These are phyloP conservation scores for Aureobasidium leucospermi DNA, from an alignment of 2,329 filamentous ascomycete species.

Conservation along the genomic window DNA sequence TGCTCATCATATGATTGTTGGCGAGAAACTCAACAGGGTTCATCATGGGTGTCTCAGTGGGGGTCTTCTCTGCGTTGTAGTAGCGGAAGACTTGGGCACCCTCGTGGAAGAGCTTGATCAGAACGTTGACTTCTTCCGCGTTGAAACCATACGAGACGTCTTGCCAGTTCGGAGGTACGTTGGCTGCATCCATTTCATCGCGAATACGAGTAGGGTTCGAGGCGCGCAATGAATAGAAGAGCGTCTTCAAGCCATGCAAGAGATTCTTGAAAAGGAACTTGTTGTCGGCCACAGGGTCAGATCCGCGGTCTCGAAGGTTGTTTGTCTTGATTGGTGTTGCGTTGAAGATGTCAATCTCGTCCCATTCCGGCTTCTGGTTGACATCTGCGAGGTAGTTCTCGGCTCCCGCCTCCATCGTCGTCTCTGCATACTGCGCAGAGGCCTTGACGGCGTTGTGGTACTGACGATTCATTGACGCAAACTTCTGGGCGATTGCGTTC, in stretches of 20 bases:
- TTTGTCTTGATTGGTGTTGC: constrained; percentile 95
- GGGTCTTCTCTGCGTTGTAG: constrained; percentile 80
- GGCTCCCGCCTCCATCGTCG: constrained; percentile 51
- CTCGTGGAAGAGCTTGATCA: constrained; percentile 95
- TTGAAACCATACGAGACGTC: constrained; percentile 96
- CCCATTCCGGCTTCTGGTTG: constrained; percentile 81
- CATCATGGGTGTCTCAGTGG: constrained; percentile 63
- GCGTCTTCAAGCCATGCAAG: constrained; percentile 90
- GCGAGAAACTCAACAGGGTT: constrained; percentile 88
- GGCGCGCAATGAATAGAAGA: constrained; percentile 87
- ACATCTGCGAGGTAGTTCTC: constrained; percentile 83
- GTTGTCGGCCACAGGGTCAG: constrained; percentile 90
- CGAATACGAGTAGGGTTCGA: constrained; percentile 63
- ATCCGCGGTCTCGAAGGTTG: constrained; percentile 79
- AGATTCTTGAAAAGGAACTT: constrained; percentile 97
- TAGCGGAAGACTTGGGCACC: constrained; percentile 95
- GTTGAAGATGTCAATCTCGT: constrained; percentile 94
- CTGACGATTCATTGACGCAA: constrained; percentile 94
- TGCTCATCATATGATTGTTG: constrained; percentile 90
- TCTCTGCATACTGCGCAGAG: constrained; percentile 64
- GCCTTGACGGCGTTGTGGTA: constrained; percentile 93
- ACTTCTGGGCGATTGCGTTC: constrained; percentile 96
- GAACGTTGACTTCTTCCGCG: constrained; percentile 91
- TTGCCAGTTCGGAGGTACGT: constrained; percentile 82
- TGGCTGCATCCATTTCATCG: constrained; percentile 61